Conservation (phyloP, 306 rosid genomes). For the Spatholobus suberectus region DNA sequence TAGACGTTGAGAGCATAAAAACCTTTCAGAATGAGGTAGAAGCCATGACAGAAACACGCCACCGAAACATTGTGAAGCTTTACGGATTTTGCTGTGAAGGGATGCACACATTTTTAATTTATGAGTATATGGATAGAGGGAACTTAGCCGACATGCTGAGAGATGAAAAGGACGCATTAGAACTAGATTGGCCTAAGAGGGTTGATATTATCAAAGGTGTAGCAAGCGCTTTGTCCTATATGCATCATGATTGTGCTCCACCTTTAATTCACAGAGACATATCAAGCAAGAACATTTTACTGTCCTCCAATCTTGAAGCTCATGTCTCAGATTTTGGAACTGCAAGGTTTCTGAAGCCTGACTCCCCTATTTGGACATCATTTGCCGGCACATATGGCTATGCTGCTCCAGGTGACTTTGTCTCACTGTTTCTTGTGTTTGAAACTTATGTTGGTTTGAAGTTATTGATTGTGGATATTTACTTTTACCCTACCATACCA, state of each 20-base stretch:
- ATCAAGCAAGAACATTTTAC: conserved; percentile 51
- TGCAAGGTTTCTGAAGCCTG: conserved; percentile 51
- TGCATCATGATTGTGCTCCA: conserved; percentile 48
- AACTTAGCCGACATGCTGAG: conserved; percentile 38
- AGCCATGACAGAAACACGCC: conserved; percentile 51
- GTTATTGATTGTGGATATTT: not conserved
- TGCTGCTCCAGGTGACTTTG: conserved; percentile 55
- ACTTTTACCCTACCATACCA: not conserved
- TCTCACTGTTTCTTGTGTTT: not conserved
- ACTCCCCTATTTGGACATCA: conserved; percentile 50
- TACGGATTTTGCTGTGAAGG: conserved; percentile 57
- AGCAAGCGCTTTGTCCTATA: conserved; percentile 47
- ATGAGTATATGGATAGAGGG: conserved; percentile 59
- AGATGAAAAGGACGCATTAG: conserved; percentile 41
- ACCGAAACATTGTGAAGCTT: conserved; percentile 58
- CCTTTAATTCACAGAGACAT: conserved; percentile 55
- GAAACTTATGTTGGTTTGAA: not conserved
- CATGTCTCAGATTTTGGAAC: conserved; percentile 60
- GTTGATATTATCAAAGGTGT: conserved; percentile 47
- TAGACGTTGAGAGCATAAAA: conserved; percentile 44
- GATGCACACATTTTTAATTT: conserved; percentile 41
- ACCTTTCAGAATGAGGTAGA: conserved; percentile 44
- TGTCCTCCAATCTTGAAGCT: conserved; percentile 41
- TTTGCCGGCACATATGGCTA: conserved; percentile 58
- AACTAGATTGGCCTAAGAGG: conserved; percentile 51